phyloP scores from a whole-genome alignment of 1,284 basidiomycete genomes.

The Ganoderma leucocontextum region DNA sequence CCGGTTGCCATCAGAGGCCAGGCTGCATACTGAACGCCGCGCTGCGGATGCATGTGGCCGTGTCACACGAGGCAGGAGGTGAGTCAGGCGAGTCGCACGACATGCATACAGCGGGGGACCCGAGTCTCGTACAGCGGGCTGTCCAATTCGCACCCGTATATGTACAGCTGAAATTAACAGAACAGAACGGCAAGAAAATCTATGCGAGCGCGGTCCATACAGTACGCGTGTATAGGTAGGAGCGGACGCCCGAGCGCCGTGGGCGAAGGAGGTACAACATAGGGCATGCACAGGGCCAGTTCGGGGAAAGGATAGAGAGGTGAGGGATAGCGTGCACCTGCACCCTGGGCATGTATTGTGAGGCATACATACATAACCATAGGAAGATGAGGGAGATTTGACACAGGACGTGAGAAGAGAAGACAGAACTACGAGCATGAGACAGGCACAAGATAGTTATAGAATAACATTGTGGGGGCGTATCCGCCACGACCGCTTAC shows the following conservation, averaged over 20 bases:
- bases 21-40: conserved; percentile 7
- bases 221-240: conserved; percentile 24
- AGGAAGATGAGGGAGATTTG: conserved; percentile 14
- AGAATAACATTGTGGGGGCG: conserved; percentile 15
- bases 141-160: conserved; percentile 1
- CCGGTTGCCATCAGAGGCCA: conserved; percentile 3
- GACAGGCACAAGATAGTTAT: conserved; percentile 20
- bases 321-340: background rate
- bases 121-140: conserved; percentile 10
- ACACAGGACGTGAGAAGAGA: conserved; percentile 15
- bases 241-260: conserved; percentile 12
- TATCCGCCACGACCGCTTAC: conserved; percentile 22
- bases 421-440: conserved; percentile 16
- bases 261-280: conserved; percentile 18
- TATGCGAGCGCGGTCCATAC: conserved; percentile 25
- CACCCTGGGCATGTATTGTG: conserved; percentile 4
- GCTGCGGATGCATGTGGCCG: conserved; percentile 4
- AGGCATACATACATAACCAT: conserved; percentile 31
- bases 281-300: conserved; percentile 14
- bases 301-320: conserved; percentile 2
- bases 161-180: conserved; percentile 14
- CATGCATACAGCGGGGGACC: background rate
- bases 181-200: conserved; percentile 22
- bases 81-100: background rate
- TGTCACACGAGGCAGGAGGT: conserved; percentile 10